Evolutionary conservation across 1,284 basidiomycete species (phyloP).

Genomic region (Afroboletus lepidellus): DNA sequence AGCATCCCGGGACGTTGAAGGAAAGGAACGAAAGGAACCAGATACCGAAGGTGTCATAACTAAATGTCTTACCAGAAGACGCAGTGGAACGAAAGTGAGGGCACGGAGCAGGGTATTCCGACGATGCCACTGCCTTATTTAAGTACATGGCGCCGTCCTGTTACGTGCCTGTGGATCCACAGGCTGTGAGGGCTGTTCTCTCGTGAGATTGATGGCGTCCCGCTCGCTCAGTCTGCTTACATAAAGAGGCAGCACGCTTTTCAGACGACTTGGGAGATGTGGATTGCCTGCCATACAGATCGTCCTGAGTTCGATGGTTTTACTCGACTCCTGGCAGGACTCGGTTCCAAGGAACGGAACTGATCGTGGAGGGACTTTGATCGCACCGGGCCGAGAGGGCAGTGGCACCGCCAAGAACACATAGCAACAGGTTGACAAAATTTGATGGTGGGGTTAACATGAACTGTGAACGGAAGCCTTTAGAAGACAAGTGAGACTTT

Average conservation of each 20-base stretch:
- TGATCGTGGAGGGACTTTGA: not conserved
- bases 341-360: too few species aligned
- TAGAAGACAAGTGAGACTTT: too few species aligned
- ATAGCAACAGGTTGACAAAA: not conserved
- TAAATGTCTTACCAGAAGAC: conserved; percentile 10
- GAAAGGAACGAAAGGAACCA: not conserved
- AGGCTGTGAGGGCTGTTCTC: conserved; percentile 1
- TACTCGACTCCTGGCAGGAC: not conserved
- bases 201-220: too few species aligned
- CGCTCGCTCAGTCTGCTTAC: too few species aligned
- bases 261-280: too few species aligned
- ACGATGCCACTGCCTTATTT: not conserved
- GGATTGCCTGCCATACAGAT: not conserved
- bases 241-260: too few species aligned
- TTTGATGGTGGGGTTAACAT: not conserved
- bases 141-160: not conserved
- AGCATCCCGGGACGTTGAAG: not conserved
- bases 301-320: not conserved
- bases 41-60: conserved; percentile 3
- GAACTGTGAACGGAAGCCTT: too few species aligned
- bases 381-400: not conserved
- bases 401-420: too few species aligned
- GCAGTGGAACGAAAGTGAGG: not conserved
- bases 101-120: not conserved
- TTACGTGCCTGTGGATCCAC: not conserved